These are phyloP conservation scores for Pseudogymnoascus sp. DNA, from an alignment of 2,329 filamentous ascomycete species.

Conservation along the genomic window DNA sequence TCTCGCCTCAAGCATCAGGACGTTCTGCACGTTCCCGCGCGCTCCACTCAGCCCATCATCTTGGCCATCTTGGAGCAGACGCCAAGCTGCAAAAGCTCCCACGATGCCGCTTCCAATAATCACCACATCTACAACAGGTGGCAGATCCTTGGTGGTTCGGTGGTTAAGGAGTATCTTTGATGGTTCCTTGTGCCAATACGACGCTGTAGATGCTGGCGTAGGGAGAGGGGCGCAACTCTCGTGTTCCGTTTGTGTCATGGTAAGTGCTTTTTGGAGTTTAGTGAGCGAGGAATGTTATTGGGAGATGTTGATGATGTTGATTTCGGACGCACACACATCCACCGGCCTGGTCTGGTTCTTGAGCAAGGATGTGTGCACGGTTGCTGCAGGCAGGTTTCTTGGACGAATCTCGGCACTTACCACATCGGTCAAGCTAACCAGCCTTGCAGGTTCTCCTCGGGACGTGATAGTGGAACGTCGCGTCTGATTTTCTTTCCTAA, in stretches of 20 bases:
- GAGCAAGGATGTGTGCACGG: not conserved
- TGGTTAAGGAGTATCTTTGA: slow-evolving; percentile 57
- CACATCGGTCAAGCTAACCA: not conserved
- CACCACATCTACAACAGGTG: slow-evolving; percentile 55
- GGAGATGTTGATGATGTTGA: not conserved
- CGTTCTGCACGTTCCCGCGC: slow-evolving; percentile 30
- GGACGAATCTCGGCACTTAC: not conserved
- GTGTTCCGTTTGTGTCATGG: slow-evolving; percentile 2
- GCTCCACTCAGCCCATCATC: slow-evolving; percentile 24
- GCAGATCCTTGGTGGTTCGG: slow-evolving; percentile 55
- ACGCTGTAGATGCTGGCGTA: slow-evolving; percentile 48
- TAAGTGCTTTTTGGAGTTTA: not conserved
- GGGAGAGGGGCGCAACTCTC: slow-evolving; percentile 39
- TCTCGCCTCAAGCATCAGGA: slow-evolving; percentile 67
- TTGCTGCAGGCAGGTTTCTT: not conserved
- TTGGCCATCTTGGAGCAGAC: slow-evolving; percentile 41
- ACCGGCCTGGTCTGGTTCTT: not conserved
- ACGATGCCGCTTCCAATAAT: slow-evolving; percentile 70
- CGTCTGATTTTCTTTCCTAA: not conserved
- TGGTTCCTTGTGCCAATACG: slow-evolving; percentile 67
- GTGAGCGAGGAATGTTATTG: not conserved
- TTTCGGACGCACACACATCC: not conserved
- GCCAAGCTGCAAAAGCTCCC: slow-evolving; percentile 61
- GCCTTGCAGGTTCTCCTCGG: not conserved
- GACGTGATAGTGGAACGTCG: not conserved